A percentile compares a stretch with the other conserved stretches of the same genome.
Evolutionary conservation across 169 alveolate genomes (phyloP).

Genomic region (Cryptosporidium viatorum): DNA sequence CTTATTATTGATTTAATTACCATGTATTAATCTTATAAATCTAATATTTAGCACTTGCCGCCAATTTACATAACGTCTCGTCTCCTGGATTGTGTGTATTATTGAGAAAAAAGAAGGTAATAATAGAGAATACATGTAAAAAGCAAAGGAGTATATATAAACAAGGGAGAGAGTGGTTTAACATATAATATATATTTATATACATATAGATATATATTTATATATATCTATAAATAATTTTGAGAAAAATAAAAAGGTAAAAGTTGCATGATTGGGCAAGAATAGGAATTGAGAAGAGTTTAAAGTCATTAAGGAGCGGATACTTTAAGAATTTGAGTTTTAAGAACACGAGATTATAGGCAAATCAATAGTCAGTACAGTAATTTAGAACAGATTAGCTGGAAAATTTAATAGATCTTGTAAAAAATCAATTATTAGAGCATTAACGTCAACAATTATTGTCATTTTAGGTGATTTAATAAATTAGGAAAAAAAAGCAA

Average conservation of each 20-base stretch:
- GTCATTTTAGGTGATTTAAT: neutral
- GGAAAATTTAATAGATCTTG: neutral
- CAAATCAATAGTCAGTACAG: neutral
- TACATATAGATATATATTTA: neutral
- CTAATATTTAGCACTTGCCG: slow-evolving; percentile 13
- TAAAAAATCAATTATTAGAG: neutral
- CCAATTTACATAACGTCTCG: slow-evolving; percentile 60
- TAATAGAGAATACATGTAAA: slow-evolving; percentile 35
- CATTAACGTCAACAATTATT: neutral
- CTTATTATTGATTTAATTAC: neutral
- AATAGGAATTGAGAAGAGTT: neutral
- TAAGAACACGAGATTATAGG: neutral
- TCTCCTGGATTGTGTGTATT: slow-evolving; percentile 67
- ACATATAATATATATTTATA: neutral
- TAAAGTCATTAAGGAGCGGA: neutral
- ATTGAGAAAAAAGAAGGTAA: slow-evolving; percentile 8
- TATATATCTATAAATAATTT: neutral
- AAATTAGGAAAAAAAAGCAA: neutral
- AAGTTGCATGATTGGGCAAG: slow-evolving; percentile 5
- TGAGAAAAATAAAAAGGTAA: neutral
- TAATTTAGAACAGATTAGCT: neutral
- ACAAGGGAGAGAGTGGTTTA: slow-evolving; percentile 2
- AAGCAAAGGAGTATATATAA: neutral
- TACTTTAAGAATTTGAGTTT: slow-evolving; percentile 1
- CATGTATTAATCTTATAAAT: neutral